Conservation (phyloP, 2,329 filamentous ascomycete species). For the Neofusicoccum parvum region DNA sequence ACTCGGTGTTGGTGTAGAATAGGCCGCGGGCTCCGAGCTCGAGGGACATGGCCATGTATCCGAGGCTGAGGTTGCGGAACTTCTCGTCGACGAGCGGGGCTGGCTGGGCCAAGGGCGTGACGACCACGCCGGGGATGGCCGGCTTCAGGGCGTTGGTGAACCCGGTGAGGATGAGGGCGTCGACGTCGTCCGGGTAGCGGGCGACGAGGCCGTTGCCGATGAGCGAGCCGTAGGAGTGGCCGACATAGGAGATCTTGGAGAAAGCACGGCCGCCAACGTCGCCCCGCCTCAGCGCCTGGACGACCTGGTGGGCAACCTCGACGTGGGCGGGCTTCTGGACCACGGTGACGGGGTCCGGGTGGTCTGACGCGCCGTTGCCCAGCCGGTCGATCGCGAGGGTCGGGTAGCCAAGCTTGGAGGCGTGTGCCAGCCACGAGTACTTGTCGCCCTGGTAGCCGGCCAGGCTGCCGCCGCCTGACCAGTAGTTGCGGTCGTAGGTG, state of each 20-base stretch:
- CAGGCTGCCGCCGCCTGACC: constrained; percentile 39
- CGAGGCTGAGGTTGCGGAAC: not conserved
- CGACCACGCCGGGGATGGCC: not conserved
- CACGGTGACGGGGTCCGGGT: constrained; percentile 41
- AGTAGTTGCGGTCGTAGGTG: constrained; percentile 43
- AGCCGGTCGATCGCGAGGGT: constrained; percentile 49
- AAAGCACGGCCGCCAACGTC: constrained; percentile 33
- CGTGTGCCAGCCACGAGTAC: constrained; percentile 46
- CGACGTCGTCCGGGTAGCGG: constrained; percentile 35
- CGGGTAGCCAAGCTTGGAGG: constrained; percentile 40
- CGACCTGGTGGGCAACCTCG: constrained; percentile 40
- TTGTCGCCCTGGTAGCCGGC: not conserved
- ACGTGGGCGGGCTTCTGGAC: constrained; percentile 43
- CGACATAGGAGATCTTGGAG: constrained; percentile 42
- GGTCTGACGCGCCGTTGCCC: constrained; percentile 40
- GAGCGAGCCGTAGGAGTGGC: constrained; percentile 43
- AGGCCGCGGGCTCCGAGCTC: not conserved
- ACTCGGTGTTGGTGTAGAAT: not conserved
- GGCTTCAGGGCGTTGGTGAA: constrained; percentile 22
- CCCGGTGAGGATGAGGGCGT: constrained; percentile 43
- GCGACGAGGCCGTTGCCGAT: constrained; percentile 37
- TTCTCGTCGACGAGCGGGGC: constrained; percentile 8
- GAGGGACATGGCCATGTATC: constrained; percentile 7
- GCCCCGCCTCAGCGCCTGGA: constrained; percentile 32
- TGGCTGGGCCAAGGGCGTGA: not conserved